Base-by-base conservation (phyloP, 2,329 filamentous ascomycete species). In the Sordariomycetes sp. region DNA sequence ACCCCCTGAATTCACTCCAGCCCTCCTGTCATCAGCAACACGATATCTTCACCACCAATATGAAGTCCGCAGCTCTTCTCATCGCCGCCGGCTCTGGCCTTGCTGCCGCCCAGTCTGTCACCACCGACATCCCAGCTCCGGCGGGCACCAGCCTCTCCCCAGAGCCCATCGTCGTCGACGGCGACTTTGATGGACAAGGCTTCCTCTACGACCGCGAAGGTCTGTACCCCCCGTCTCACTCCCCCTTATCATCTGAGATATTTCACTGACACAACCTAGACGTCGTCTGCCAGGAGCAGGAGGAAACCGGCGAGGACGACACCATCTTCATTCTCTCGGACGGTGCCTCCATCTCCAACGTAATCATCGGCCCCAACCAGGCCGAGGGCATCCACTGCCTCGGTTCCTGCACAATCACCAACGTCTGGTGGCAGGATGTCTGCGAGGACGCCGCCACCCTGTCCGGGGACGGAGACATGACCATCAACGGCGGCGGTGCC, bases 301-400 rank as follows among this genome's bases (percentile, higher is more conserved):
- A 14, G 0, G 52, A 50, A 33, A 49, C 44, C 26, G 47, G 46
- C 12, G 40, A 47, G 25, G 37, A 35, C 15, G 47, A 43, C 33
- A 64, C 69, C 30, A 68, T 73, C 48, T 73, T 73, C 59, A 56
- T 67, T 40, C 54, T 74, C 34, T 56, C 64, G 47, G 54, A 61
- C 33, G 69, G 69, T 20, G 70, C 61, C 20, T 67, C 59, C 18
- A 51, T 72, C 19, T 63, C 59, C 42, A 72, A 72, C 44, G 67
- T 66, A 47, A 70, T 72, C 46, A 71, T 72, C 34, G 67, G 70
- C 16, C 56, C 56, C n/a, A 59, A 64, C 38, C 57, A 70, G 40
- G 57, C 61, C 23, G 68, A 69, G 49, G 68, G 61, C 34, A 60
- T 72, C 21, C 66, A 72, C 53, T 72, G 68, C 50, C 48, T 59